Base-by-base conservation (phyloP, 176 grass and related monocot genomes). In the Oryza longistaminata region DNA sequence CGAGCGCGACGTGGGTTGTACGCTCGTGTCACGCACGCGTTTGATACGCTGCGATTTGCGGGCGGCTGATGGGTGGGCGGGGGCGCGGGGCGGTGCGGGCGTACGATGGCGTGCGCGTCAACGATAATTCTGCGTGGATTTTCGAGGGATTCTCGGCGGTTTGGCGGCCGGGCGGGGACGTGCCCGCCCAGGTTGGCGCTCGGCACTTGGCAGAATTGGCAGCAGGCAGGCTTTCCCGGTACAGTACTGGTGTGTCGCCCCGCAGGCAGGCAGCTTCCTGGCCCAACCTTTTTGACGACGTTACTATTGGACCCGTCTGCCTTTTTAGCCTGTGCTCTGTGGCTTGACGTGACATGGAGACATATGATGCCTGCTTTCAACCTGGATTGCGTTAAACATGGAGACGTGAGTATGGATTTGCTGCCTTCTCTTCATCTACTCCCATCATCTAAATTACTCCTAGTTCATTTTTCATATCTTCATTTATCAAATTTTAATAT, bases 181-280 rank as follows among this genome's bases (percentile, higher is more conserved):
- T 17, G 71, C 52, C 52, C n/a, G 71, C 52, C 53, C 74, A 61
- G 39, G 80, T 44, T 75, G 70, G 83, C 73, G 7, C 9, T 6
- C 5, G 12, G 44, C 77, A 81, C 39, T 40, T 40, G 39, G 39
- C 39, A 40, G 39, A 35, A 13, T 8, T 64, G 52, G 80, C 82
- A 89, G 72, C 88, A 58, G 19, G 53, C 79, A 71, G 80, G 25
- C 85, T 73, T 77, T 9, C 16, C 9, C 7, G 14, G 53, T 52
- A 16, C 49, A 52, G 53, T 58, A 58, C 53, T 21, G 53, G 19
- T 21, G 72, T 78, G 75, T 73, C 70, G 43, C 86, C 87, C 80
- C 1, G 24, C 68, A 39, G 45, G 84, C 89, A 29, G 84, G 90
- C 86, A 94, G 7, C 39, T 45, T 77, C 74, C 90, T 75, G 84